Base-by-base conservation (phyloP, 1,139 yeast species). In the Candida tetrigidarum region DNA sequence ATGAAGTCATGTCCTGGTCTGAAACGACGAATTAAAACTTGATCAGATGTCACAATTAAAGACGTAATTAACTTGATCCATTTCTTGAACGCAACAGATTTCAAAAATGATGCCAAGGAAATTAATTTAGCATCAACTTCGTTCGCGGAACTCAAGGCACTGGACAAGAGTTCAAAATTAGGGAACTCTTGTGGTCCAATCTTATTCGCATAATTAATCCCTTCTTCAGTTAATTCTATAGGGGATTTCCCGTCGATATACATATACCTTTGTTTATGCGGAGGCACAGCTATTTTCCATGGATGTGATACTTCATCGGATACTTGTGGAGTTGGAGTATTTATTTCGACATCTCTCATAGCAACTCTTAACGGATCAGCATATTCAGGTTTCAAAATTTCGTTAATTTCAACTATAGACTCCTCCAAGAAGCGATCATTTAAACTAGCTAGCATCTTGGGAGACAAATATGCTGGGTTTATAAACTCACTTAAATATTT, bases 1-100 rank as follows among this genome's bases (percentile, higher is more conserved):
- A 93, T 92, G 63, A 89, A 95, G 64, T 95, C 99, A 32, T 82
- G 83, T 1, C 98, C 99, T 0, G 97, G 99, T 55, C 99, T 80
- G 68, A 95, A 95, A 52, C 98, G 74, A 59, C 99, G 80, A 2
- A 86, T 78, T 33, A 91, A 60, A 1, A 87, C 69, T 54, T 86
- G 88, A 48, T 87, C 89, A 35, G 84, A 77, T 8, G 82, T 70
- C 7, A 87, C 82, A 2, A 76, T 68, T 46, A 91, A 61, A n/a
- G 83, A 77, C 0, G 97, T 86, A 4, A 92, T 64, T 3, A 69
- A 51, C 18, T 72, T 68, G 33, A 95, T 62, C 87, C 96, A 92
- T 61, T 84, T 84, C 41, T 78, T 76, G 64, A 88, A 92, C 5
- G 82, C 72, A 1, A 68, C 56, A 14, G 91, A 81, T 55, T 78